Evolutionary conservation across 1,284 basidiomycete genomes (phyloP), one percentile per base, ranked within the genome.

Genomic region (Fomitopsis pinicola): DNA sequence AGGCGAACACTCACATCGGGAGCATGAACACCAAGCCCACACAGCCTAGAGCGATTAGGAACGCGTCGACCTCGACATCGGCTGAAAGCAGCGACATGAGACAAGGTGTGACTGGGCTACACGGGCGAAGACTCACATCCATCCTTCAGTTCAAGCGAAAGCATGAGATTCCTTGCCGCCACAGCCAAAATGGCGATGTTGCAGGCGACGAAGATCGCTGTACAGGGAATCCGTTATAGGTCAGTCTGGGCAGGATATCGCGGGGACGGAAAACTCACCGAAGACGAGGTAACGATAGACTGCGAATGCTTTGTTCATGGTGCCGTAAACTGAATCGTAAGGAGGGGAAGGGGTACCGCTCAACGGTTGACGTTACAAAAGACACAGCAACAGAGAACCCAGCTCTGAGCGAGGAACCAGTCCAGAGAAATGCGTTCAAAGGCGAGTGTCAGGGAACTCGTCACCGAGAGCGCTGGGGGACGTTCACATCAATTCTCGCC

Each of bases 141-240:
- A 57, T 44, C 45, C 19, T 44, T 30, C 59, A 70, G 64, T 33
- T 71, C 63, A 58, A 76, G 72, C 30, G 78, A 72, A 66, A 88
- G 75, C 66, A 80, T 81, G 40, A 84, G 69, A 73, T 90, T 89
- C 88, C 88, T 91, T 36, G 85, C 85, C 60, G 86, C 84, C 36
- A 86, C 78, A 66, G 84, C 87, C 65, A 84, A 82, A 63, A 85
- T 79, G 66, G 89, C 77, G 55, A 87, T 84, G 76, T 82, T 88
- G 73, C 82, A 88, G 64, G 84, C 70, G 65, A 86, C 79, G 71
- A 89, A 85, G 59, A 85, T 64, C 67, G 75, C 89, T 91, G 64
- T 40, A 40, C 12, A 28, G 14, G 15, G 59, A 17, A 53, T 22
- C 8, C 35, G n/a, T n/a, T 15, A 38, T 35, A n/a, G 8, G 35